phyloP scores from a whole-genome alignment of 495 filamentous ascomycete genomes.

The Penicillium paxilli region DNA sequence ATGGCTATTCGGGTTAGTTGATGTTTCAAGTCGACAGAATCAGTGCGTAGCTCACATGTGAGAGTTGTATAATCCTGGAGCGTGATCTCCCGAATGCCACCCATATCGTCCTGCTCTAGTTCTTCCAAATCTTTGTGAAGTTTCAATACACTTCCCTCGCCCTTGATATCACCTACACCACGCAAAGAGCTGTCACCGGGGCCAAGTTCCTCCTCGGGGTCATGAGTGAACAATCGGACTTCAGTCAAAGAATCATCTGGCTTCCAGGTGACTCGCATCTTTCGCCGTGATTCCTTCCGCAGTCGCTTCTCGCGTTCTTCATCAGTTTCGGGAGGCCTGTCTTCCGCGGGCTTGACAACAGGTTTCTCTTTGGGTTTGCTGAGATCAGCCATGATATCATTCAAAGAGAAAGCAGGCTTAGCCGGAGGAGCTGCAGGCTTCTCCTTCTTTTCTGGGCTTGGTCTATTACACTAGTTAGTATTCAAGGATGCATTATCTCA shows the following conservation, averaged over 20 bases:
- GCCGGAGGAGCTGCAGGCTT: slow-evolving; percentile 32
- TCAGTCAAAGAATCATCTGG: slow-evolving; percentile 70
- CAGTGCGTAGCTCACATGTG: slow-evolving; percentile 35
- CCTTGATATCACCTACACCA: slow-evolving; percentile 68
- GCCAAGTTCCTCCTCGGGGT: slow-evolving; percentile 79
- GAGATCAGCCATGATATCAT: slow-evolving; percentile 64
- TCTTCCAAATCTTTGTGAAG: slow-evolving; percentile 62
- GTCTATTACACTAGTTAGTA: slow-evolving; percentile 26
- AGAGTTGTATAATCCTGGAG: slow-evolving; percentile 46
- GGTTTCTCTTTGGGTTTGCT: slow-evolving; percentile 62
- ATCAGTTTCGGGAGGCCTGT: slow-evolving; percentile 67
- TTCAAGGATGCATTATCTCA: not conserved
- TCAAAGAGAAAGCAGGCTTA: slow-evolving; percentile 54
- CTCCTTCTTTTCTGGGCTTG: slow-evolving; percentile 41
- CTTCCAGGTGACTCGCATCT: slow-evolving; percentile 70
- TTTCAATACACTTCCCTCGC: slow-evolving; percentile 81
- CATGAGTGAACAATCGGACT: slow-evolving; percentile 72
- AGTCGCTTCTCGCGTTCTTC: slow-evolving; percentile 73
- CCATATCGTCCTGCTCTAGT: slow-evolving; percentile 69
- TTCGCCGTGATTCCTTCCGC: slow-evolving; percentile 75
- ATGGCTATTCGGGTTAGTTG: slow-evolving; percentile 40
- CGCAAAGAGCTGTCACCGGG: slow-evolving; percentile 63
- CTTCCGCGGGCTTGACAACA: slow-evolving; percentile 49
- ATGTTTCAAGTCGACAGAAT: not conserved
- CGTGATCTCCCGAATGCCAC: slow-evolving; percentile 45